Conservation (phyloP, 331 rosid genomes). For the Cucumis variabilis region DNA sequence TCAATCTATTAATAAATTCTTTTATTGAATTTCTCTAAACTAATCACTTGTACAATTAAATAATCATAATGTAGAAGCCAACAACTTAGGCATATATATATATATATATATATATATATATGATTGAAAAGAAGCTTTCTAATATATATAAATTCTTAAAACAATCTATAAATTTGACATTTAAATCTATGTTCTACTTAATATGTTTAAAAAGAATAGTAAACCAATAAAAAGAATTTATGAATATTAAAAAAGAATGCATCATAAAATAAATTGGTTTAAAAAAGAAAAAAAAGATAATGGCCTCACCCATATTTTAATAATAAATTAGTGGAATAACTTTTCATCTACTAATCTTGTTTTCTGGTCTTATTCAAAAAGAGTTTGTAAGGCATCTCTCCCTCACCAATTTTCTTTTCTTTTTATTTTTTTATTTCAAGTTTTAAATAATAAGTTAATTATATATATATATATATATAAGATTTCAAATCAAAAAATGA, state of each 20-base stretch:
- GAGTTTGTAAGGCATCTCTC: not conserved
- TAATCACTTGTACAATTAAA: too few relatives aligned
- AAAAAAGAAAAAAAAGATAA: not conserved
- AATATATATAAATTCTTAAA: not conserved
- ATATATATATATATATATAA: too few relatives aligned
- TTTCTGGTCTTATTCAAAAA: not conserved
- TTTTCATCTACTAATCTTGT: conserved; percentile 13
- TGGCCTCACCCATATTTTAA: not conserved
- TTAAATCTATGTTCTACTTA: not conserved
- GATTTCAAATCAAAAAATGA: too few relatives aligned
- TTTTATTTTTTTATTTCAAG: not conserved
- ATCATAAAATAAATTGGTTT: not conserved
- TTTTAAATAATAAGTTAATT: not conserved
- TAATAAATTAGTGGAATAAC: not conserved
- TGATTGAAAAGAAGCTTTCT: not conserved
- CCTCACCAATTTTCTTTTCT: not conserved
- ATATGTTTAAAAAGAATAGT: not conserved
- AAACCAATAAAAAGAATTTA: not conserved
- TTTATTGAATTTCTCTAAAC: not conserved
- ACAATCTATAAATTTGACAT: not conserved
- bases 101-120: too few relatives aligned
- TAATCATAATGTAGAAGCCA: too few relatives aligned
- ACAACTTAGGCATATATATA: not conserved
- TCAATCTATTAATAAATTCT: not conserved
- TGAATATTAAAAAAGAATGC: not conserved